phyloP scores from a whole-genome alignment of 202 grass and related monocot genomes.

The Miscanthus sacchariflorus region DNA sequence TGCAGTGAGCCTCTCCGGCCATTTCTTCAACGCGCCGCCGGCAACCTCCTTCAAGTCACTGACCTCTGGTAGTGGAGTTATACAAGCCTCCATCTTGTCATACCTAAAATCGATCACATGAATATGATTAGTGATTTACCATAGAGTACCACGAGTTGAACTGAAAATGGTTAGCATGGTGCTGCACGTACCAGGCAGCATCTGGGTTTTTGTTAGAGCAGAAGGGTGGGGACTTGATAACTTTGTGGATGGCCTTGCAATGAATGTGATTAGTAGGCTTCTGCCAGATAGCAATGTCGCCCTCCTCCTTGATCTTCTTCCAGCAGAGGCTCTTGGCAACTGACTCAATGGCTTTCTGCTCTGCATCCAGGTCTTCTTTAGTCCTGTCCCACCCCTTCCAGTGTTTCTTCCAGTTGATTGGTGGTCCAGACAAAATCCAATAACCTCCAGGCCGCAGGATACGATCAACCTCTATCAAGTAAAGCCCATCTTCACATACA shows the following conservation, averaged over 20 bases:
- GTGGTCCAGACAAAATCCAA: constrained; percentile 95
- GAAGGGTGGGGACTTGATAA: constrained; percentile 66
- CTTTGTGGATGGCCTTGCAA: constrained; percentile 70
- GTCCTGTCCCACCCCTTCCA: constrained; percentile 81
- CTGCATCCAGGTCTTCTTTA: constrained; percentile 60
- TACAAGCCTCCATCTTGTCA: constrained; percentile 78
- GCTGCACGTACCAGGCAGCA: constrained; percentile 70
- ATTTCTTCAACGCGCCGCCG: constrained; percentile 79
- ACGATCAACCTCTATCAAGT: constrained; percentile 89
- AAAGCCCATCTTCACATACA: constrained; percentile 69
- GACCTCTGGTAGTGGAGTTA: constrained; percentile 74
- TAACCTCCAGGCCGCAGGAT: constrained; percentile 87
- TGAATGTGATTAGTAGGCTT: constrained; percentile 86
- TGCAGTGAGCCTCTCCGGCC: constrained; percentile 79
- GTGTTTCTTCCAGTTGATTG: constrained; percentile 93
- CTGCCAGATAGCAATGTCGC: constrained; percentile 94
- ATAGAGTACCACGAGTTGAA: neutral
- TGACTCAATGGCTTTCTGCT: constrained; percentile 80
- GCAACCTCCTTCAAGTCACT: constrained; percentile 61
- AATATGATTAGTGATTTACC: neutral
- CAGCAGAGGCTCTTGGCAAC: constrained; percentile 81
- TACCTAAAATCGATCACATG: constrained; percentile 57
- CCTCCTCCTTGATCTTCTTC: constrained; percentile 82
- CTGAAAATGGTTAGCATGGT: constrained; percentile 26
- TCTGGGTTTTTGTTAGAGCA: constrained; percentile 68